Conservation (phyloP, 768 basidiomycete genomes). For the Leccinum pellstonianum region DNA sequence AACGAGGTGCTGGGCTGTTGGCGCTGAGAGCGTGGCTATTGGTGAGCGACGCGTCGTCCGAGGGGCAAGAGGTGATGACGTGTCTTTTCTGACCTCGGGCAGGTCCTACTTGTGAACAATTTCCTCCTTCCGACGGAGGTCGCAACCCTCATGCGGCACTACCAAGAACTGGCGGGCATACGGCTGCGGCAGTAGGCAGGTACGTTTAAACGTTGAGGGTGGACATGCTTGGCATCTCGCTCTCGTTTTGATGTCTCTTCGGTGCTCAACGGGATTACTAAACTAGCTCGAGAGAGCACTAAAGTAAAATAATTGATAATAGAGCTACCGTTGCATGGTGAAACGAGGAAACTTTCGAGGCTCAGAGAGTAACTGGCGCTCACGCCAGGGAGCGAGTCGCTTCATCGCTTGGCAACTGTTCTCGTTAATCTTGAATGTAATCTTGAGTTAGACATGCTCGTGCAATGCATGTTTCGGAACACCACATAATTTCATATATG, state of each 20-base stretch:
- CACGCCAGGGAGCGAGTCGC: background rate
- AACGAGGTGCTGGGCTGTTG: conserved; percentile 64
- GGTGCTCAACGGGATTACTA: background rate
- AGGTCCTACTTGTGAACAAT: conserved; percentile 56
- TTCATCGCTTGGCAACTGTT: background rate
- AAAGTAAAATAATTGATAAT: background rate
- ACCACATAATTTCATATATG: no score
- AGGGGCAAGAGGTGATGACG: background rate
- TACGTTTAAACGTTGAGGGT: background rate
- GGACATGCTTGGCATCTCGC: background rate
- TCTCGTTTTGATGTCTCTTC: background rate
- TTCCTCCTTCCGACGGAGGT: conserved; percentile 54
- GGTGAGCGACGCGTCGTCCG: conserved; percentile 36
- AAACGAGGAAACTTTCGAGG: no score
- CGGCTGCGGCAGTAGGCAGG: conserved; percentile 34
- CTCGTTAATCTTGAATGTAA: background rate
- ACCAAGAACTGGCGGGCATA: conserved; percentile 51
- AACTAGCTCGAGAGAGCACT: background rate
- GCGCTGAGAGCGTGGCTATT: conserved; percentile 62
- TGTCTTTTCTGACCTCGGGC: background rate
- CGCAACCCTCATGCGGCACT: conserved; percentile 48
- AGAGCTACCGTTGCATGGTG: no score
- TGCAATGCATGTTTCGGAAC: no score
- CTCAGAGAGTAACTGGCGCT: no score
- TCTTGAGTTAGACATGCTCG: background rate